Conservation (phyloP, 2,329 filamentous ascomycete genomes). For the Sordariomycetes sp. region DNA sequence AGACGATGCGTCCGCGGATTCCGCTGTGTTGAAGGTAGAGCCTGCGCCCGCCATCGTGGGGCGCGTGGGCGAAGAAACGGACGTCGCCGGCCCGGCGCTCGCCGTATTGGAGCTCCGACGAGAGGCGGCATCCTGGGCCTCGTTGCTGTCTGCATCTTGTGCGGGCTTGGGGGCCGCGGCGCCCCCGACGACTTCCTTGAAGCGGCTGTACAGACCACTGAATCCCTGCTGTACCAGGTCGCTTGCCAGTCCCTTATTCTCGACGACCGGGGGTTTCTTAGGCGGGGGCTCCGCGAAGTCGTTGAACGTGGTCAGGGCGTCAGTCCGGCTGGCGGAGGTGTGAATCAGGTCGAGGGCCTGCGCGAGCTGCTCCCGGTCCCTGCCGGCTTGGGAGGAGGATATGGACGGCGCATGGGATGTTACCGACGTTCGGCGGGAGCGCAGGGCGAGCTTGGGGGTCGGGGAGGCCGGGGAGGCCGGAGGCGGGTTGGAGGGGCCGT, state of each 20-base stretch:
- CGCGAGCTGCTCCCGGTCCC: constrained; percentile 63
- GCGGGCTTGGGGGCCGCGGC: constrained; percentile 33
- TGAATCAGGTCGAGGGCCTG: constrained; percentile 81
- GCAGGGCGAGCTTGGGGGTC: constrained; percentile 2
- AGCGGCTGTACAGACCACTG: constrained; percentile 77
- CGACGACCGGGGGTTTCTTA: constrained; percentile 41
- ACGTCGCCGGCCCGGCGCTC: constrained; percentile 28
- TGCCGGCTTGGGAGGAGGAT: constrained; percentile 26
- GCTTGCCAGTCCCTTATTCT: constrained; percentile 59
- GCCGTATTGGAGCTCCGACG: constrained; percentile 29
- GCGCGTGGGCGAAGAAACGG: constrained; percentile 27
- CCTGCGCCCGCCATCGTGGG: constrained; percentile 23
- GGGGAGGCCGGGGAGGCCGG: neutral
- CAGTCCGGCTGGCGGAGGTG: constrained; percentile 74
- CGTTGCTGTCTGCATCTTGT: constrained; percentile 28
- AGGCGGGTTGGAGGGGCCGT: neutral
- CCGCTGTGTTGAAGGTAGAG: neutral
- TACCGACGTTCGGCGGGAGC: constrained; percentile 26
- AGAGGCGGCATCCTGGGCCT: constrained; percentile 29
- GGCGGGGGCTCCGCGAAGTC: constrained; percentile 72
- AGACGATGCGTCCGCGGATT: neutral
- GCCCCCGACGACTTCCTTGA: constrained; percentile 72
- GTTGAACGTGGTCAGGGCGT: constrained; percentile 83
- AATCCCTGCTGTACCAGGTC: constrained; percentile 77
- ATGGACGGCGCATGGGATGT: constrained; percentile 30